Percentiles rank a stretch among this genome's conserved stretches.
Evolutionary conservation across 2,329 filamentous ascomycete genomes (phyloP).

Genomic region (Xylariaceae sp.): DNA sequence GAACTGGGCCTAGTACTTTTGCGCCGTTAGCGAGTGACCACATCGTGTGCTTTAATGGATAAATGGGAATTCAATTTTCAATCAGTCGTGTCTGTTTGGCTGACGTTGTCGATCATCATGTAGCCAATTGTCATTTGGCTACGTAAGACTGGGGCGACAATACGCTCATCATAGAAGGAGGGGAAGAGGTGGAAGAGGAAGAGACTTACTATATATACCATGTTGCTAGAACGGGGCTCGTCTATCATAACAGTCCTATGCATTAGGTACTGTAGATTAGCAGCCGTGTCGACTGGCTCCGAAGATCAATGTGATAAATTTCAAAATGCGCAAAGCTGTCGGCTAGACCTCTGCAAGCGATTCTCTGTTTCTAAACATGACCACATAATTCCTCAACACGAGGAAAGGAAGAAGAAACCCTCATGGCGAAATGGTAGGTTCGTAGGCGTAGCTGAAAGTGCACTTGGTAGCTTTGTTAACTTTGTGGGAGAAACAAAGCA

Average conservation of each 20-base stretch:
- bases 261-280: background rate
- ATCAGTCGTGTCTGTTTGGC: conserved; percentile 58
- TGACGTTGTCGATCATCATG: conserved; percentile 64
- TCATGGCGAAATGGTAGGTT: background rate
- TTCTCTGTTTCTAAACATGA: background rate
- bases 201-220: conserved; percentile 33
- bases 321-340: background rate
- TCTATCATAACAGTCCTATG: background rate
- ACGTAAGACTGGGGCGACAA: conserved; percentile 67
- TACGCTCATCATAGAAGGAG: conserved; percentile 57
- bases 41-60: background rate
- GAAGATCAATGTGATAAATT: background rate
- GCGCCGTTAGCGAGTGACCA: conserved; percentile 31
- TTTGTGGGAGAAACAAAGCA: conserved; percentile 6
- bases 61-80: conserved; percentile 15
- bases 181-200: background rate
- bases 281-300: background rate
- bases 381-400: background rate
- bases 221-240: background rate
- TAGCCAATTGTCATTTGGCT: conserved; percentile 39
- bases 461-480: conserved; percentile 5
- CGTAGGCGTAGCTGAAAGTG: too few species aligned
- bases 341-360: background rate
- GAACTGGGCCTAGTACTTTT: conserved; percentile 1
- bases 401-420: background rate